Base-by-base conservation (phyloP, 148 eudicot genomes). In the Chenopodium suecicum region DNA sequence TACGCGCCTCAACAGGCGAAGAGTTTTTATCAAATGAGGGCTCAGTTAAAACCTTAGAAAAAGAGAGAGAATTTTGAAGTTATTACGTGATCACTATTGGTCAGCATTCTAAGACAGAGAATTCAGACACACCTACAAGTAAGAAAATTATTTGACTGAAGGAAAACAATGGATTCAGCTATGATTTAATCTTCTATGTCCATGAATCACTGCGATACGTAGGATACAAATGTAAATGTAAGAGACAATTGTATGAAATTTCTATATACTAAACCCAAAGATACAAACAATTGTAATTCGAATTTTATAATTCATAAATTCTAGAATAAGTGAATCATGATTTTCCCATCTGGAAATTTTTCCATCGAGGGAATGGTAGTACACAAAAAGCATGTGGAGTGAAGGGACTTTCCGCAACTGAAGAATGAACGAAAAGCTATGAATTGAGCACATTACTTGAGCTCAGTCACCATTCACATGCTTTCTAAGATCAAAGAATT, bases 1-100 rank as follows among this genome's bases (percentile, higher is more conserved):
- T 52, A 75, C 91, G 87, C 32, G 85, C 91, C 44, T 66, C 87
- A 1, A 23, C 25, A 3, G 50, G 46, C 10, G 82, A 78, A 29
- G 76, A 81, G 25, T 65, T 17, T 62, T 64, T 17, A n/a, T 66
- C 56, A 29, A 78, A 76, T 2, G 79, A 70, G 7, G 41, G 41
- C 41, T 37, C 41, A 4, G 41, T 37, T 27, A 27, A 27, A 27
- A 27, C 29, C n/a, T 74, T 25, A 13, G 70, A 80, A 62, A 44
- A 14, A 19, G n/a, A 8, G 41, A 27, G 70, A 19, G 37, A 70
- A 58, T 4, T 16, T 2, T 41, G 63, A 76, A 52, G 75, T 82
- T 19, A 44, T 34, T 23, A 70, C 54, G 41, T 37, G 41, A 37
- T 37, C 34, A 37, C 41, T 4, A 37, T 16, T 44, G 41, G 44